Percentiles rank a stretch among this genome's conserved stretches.
Evolutionary conservation across 768 basidiomycete species (phyloP).

Genomic region (Amanita inopinata): DNA sequence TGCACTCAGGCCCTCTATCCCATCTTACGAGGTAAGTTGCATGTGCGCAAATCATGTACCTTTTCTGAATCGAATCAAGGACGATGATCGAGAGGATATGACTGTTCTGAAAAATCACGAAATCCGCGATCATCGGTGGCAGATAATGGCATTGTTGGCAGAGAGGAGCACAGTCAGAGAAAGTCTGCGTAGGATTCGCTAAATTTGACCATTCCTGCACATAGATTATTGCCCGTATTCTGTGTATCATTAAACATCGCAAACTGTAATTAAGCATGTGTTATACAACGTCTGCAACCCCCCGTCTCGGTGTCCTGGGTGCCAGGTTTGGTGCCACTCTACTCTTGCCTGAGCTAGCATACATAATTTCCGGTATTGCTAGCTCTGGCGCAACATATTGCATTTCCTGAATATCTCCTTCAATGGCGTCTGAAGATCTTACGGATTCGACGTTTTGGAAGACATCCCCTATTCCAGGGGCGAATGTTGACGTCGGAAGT

Average conservation of each 20-base stretch:
- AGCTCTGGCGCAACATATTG: constrained; percentile 45
- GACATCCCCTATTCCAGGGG: constrained; percentile 41
- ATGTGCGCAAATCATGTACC: neutral
- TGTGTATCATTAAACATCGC: neutral
- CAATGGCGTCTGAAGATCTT: constrained; percentile 8
- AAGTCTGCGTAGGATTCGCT: constrained; percentile 21
- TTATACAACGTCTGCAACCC: neutral
- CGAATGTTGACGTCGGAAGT: constrained; percentile 70
- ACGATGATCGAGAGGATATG: constrained; percentile 43
- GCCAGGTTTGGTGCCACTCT: constrained; percentile 4
- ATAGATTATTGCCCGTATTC: neutral
- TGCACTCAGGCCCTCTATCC: constrained; percentile 25
- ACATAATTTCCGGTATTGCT: constrained; percentile 54
- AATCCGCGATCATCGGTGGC: constrained; percentile 63
- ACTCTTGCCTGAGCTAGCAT: constrained; percentile 62
- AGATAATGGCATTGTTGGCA: constrained; percentile 63
- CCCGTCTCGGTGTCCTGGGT: constrained; percentile 5
- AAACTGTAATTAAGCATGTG: constrained; percentile 2
- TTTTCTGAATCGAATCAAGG: constrained; percentile 40
- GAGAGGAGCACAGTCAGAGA: constrained; percentile 69
- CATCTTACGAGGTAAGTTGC: constrained; percentile 9
- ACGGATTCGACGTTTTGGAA: constrained; percentile 38
- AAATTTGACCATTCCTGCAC: neutral
- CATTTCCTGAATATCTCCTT: constrained; percentile 21
- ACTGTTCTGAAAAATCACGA: constrained; percentile 51